Evolutionary conservation across 768 basidiomycete species (phyloP).

Genomic region (Pleurotus tuber-regium): DNA sequence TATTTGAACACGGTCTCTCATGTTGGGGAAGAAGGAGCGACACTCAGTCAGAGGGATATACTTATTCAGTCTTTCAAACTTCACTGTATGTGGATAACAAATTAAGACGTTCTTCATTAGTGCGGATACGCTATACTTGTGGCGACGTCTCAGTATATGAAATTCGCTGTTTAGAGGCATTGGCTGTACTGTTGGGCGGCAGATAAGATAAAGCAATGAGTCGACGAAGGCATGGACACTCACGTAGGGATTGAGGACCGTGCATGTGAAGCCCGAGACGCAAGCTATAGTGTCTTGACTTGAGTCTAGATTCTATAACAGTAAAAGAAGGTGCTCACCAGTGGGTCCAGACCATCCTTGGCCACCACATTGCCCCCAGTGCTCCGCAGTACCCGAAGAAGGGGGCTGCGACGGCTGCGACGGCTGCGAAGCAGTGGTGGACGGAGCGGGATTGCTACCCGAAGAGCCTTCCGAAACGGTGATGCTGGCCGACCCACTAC

Average conservation of each 20-base stretch:
- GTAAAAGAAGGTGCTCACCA: background rate
- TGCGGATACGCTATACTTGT: background rate
- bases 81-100: background rate
- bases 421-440: slow-evolving; percentile 16
- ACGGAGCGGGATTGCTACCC: slow-evolving; percentile 15
- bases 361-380: slow-evolving; percentile 32
- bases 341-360: slow-evolving; percentile 27
- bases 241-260: slow-evolving; percentile 19
- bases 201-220: background rate
- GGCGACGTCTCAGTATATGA: background rate
- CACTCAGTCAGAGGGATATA: too few relatives aligned
- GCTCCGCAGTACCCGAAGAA: slow-evolving; percentile 15
- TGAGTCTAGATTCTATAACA: background rate
- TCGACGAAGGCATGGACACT: background rate
- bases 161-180: slow-evolving; percentile 19
- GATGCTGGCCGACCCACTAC: slow-evolving; percentile 35
- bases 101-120: too few relatives aligned
- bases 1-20: too few relatives aligned
- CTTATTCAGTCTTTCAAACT: too few relatives aligned
- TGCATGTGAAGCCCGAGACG: slow-evolving; percentile 20
- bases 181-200: slow-evolving; percentile 34
- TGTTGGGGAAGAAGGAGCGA: too few relatives aligned
- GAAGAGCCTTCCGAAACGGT: slow-evolving; percentile 14
- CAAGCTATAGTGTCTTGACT: slow-evolving; percentile 12
- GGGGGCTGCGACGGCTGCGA: slow-evolving; percentile 17